Percentiles rank a stretch among this genome's conserved stretches.
Evolutionary conservation across 495 filamentous ascomycete species (phyloP).

Genomic region (Achaetomiella virescens): DNA sequence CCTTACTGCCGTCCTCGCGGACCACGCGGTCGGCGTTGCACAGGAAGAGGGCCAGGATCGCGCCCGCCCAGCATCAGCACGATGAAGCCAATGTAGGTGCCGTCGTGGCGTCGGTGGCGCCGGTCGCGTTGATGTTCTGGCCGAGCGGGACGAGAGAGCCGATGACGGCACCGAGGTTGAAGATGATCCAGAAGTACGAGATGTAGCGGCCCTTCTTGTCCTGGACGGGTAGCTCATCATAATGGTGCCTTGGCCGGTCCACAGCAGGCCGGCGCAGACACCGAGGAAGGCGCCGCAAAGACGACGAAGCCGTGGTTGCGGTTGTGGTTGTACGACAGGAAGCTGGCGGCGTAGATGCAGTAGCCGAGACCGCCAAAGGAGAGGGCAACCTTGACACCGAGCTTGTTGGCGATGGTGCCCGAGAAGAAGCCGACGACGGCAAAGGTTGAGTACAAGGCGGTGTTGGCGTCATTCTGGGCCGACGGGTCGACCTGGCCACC

Average conservation of each 20-base stretch:
- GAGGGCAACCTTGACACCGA: constrained; percentile 68
- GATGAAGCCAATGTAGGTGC: constrained; percentile 88
- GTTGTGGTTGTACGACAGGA: constrained; percentile 78
- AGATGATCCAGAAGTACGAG: constrained; percentile 90
- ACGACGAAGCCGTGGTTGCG: constrained; percentile 69
- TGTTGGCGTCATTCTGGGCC: constrained; percentile 63
- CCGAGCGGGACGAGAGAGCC: constrained; percentile 78
- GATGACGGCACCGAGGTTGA: constrained; percentile 89
- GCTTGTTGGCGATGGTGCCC: constrained; percentile 67
- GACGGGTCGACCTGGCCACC: constrained; percentile 59
- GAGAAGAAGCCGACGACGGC: constrained; percentile 83
- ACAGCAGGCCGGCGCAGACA: constrained; percentile 79
- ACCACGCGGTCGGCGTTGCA: constrained; percentile 69
- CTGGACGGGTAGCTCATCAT: constrained; percentile 91
- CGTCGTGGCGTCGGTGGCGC: constrained; percentile 63
- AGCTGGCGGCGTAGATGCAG: constrained; percentile 71
- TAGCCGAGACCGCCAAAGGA: constrained; percentile 82
- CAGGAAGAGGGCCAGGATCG: constrained; percentile 64
- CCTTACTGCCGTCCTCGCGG: constrained; percentile 67
- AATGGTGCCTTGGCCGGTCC: constrained; percentile 88
- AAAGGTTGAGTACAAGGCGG: constrained; percentile 76
- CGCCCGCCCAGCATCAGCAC: constrained; percentile 76
- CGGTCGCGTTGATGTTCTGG: constrained; percentile 62
- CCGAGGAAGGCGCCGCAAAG: constrained; percentile 69
- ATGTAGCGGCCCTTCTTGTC: constrained; percentile 81